A percentile compares a stretch with the other conserved stretches of the same genome.
These are phyloP conservation scores for Crinitomyces ghanaensis DNA, from an alignment of 805 yeast species.

Conservation along the genomic window DNA sequence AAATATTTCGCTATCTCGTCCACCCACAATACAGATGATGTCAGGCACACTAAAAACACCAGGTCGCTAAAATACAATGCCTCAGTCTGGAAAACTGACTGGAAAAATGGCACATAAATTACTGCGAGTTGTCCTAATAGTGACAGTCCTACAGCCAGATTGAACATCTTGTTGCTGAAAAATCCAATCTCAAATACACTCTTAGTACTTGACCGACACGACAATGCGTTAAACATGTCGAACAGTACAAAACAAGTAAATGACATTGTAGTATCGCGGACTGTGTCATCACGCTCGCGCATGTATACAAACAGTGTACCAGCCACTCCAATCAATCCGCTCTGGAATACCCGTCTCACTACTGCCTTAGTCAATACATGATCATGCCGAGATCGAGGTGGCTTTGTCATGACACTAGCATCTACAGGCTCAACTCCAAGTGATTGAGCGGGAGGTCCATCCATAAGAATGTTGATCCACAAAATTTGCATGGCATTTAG, in stretches of 20 bases:
- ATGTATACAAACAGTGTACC: conserved; percentile 87
- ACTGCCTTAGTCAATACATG: conserved; percentile 65
- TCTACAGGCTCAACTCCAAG: conserved; percentile 97
- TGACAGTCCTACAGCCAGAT: conserved; percentile 81
- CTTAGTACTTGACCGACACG: conserved; percentile 82
- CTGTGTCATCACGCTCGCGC: conserved; percentile 70
- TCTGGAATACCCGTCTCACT: conserved; percentile 58
- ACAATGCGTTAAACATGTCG: conserved; percentile 93
- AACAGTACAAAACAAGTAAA: conserved; percentile 92
- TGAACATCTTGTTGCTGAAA: conserved; percentile 76
- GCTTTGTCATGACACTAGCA: conserved; percentile 86
- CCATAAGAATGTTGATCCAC: conserved; percentile 97
- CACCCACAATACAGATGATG: conserved; percentile 73
- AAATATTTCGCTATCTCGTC: conserved; percentile 70
- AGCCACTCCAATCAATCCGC: conserved; percentile 62
- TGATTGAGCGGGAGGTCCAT: conserved; percentile 98
- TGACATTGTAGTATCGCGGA: conserved; percentile 97
- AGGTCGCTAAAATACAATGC: conserved; percentile 66
- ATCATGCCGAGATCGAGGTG: conserved; percentile 87
- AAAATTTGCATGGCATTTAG: conserved; percentile 96
- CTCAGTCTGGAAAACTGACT: conserved; percentile 88
- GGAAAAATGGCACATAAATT: conserved; percentile 87
- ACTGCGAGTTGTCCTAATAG: conserved; percentile 87
- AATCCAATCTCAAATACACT: conserved; percentile 76
- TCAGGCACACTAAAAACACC: conserved; percentile 44